Conservation (phyloP, 139 green algal genomes). For the Chlamydomonas urium region DNA sequence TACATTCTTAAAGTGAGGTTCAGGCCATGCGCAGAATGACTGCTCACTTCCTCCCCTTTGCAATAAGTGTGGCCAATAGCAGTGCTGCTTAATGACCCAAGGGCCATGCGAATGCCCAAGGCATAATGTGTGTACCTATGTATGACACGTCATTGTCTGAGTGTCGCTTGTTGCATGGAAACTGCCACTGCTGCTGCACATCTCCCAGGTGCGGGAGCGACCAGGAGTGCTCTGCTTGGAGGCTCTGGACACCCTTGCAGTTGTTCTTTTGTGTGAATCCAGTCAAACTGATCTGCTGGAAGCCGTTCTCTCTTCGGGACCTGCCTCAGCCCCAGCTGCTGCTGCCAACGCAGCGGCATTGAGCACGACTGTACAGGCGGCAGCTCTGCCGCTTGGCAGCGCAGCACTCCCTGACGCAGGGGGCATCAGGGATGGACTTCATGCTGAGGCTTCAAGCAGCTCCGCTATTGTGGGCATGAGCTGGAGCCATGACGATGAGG, state of each 20-base stretch:
- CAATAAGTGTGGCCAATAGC: background rate
- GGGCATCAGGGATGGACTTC: background rate
- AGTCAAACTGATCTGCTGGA: background rate
- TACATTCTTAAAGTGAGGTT: background rate
- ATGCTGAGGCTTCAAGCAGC: background rate
- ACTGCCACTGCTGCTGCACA: background rate
- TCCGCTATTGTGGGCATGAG: background rate
- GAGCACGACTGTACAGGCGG: background rate
- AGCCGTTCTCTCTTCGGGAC: background rate
- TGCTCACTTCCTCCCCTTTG: background rate
- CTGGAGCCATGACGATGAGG: background rate
- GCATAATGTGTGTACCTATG: background rate
- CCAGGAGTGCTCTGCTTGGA: slow-evolving; percentile 20
- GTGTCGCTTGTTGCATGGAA: background rate
- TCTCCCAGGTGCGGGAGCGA: background rate
- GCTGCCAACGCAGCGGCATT: background rate
- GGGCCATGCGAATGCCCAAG: too few species aligned
- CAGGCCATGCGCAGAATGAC: background rate
- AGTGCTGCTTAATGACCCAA: too few species aligned
- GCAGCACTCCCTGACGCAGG: too few species aligned
- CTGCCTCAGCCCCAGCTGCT: background rate
- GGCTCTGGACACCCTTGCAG: slow-evolving; percentile 60
- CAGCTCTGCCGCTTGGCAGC: background rate
- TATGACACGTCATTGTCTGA: background rate
- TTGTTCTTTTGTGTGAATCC: slow-evolving; percentile 49